Conservation (phyloP, 2,329 filamentous ascomycete genomes). For the Phialophora macrospora region DNA sequence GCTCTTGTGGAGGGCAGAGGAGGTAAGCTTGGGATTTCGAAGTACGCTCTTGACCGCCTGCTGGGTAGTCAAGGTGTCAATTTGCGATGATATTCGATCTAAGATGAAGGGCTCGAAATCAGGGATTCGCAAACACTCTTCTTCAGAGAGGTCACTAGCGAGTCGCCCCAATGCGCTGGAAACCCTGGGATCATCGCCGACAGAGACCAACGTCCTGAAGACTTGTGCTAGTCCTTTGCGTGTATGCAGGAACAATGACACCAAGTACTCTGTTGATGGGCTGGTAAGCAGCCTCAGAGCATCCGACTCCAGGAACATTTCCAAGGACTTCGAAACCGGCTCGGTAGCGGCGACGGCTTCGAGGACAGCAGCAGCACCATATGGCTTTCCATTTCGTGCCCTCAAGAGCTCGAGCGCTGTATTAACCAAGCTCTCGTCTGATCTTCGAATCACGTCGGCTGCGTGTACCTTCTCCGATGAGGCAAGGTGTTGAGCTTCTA, state of each 20-base stretch:
- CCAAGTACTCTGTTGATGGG: slow-evolving; percentile 68
- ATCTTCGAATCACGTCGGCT: slow-evolving; percentile 28
- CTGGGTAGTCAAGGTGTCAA: slow-evolving; percentile 38
- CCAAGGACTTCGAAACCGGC: slow-evolving; percentile 1
- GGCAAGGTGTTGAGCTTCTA: slow-evolving; percentile 12
- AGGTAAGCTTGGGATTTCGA: slow-evolving; percentile 44
- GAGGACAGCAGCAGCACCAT: slow-evolving; percentile 65
- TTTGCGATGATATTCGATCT: slow-evolving; percentile 47
- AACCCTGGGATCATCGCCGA: slow-evolving; percentile 39
- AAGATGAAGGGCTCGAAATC: slow-evolving; percentile 41
- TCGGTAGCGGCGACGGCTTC: slow-evolving; percentile 56
- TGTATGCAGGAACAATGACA: slow-evolving; percentile 65
- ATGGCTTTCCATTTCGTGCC: slow-evolving; percentile 67
- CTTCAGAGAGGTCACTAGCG: slow-evolving; percentile 20
- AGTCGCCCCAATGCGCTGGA: slow-evolving; percentile 23
- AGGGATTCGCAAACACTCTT: slow-evolving; percentile 15
- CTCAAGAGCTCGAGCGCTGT: slow-evolving; percentile 57
- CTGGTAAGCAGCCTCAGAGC: slow-evolving; percentile 67
- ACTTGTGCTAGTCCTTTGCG: slow-evolving; percentile 43
- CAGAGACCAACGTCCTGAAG: slow-evolving; percentile 45
- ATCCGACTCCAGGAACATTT: slow-evolving; percentile 59
- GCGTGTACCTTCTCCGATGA: slow-evolving; percentile 10
- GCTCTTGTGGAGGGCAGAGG: slow-evolving; percentile 44
- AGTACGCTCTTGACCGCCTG: slow-evolving; percentile 42
- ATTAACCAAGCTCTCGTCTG: slow-evolving; percentile 45